Evolutionary conservation across 2,329 filamentous ascomycete species (phyloP), one percentile per base, ranked within the genome.

Genomic region (Aspergillus sp.): DNA sequence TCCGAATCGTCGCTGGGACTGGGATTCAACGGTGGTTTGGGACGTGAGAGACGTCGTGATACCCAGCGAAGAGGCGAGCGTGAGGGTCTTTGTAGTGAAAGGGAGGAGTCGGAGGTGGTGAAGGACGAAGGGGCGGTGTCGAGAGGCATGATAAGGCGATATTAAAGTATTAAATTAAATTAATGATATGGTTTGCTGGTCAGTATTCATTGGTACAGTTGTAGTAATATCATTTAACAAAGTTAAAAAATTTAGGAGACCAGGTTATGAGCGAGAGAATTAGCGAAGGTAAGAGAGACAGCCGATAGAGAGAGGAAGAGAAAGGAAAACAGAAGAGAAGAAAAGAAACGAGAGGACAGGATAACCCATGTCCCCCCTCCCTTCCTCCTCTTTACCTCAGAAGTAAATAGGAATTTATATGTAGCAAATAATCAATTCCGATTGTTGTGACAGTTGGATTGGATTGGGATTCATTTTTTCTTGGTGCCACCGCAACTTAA

Each of bases 31-130:
- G 22, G 29, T 2, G 31, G 3, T n/a, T 18, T 47, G 42, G 47
- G 49, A 14, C 49, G 49, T 2, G 58, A 60, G 3, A 58, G 50
- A 11, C 56, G 56, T 9, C 59, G 36, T 0, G 59, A 61, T 5
- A 61, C 52, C 59, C 55, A 58, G 32, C 46, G 18, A 2, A 49
- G 52, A 24, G 45, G 45, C 45, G 49, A 16, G 20, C 5, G 36
- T 31, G 24, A 58, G 18, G 32, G 54, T 24, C 14, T 32, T 18
- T 10, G 26, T 39, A 51, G 39, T 45, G 54, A 42, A 14, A 32
- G 29, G 46, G 45, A 47, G 14, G 31, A 39, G 22, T 49, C 42
- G 20, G 50, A 42, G 22, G 24, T 49, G 39, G 49, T 36, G 56
- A 53, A 54, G 54, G 16, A 52, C 36, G 36, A 42, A n/a, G 14